A percentile compares a stretch with the other conserved stretches of the same genome.
phyloP scores from a whole-genome alignment of 2,329 filamentous ascomycete species.

The Claviceps citrina region DNA sequence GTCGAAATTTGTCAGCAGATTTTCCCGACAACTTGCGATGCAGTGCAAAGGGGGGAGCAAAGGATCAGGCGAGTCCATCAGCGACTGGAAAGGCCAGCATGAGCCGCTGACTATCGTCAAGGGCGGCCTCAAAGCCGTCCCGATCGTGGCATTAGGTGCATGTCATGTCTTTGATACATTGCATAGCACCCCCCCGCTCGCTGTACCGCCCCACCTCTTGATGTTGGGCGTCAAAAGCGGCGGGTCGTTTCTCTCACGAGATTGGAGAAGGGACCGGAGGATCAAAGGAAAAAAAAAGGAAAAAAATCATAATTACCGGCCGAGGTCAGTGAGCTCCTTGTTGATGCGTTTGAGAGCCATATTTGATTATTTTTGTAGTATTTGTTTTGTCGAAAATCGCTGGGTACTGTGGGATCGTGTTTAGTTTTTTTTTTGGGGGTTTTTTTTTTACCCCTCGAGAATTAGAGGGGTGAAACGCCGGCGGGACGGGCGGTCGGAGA shows the following conservation, averaged over 20 bases:
- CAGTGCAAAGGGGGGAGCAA: background rate
- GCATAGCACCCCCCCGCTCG: slow-evolving; percentile 20
- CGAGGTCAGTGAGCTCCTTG: slow-evolving; percentile 83
- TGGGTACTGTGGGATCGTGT: slow-evolving; percentile 9
- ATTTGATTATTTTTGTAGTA: slow-evolving; percentile 18
- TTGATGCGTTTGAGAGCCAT: slow-evolving; percentile 93
- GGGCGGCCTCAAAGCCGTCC: background rate
- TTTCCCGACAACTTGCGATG: background rate
- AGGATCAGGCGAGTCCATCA: background rate
- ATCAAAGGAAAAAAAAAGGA: slow-evolving; percentile 7
- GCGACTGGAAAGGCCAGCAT: background rate
- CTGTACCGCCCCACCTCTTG: slow-evolving; percentile 22
- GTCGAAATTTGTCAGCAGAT: slow-evolving; percentile 10
- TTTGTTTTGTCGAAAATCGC: slow-evolving; percentile 7
- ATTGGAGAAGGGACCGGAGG: background rate
- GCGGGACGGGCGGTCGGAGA: slow-evolving; percentile 6
- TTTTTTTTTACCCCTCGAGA: background rate
- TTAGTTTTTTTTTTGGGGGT: slow-evolving; percentile 14
- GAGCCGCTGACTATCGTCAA: background rate
- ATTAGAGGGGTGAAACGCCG: slow-evolving; percentile 3
- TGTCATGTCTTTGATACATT: slow-evolving; percentile 6
- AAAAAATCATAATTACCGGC: slow-evolving; percentile 50
- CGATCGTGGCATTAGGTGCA: slow-evolving; percentile 5
- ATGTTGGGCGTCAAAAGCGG: slow-evolving; percentile 12
- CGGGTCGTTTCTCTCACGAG: slow-evolving; percentile 9